Percentiles rank a stretch among this genome's conserved stretches.
phyloP scores from a whole-genome alignment of 2,329 filamentous ascomycete species.

The Pyricularia grisea region DNA sequence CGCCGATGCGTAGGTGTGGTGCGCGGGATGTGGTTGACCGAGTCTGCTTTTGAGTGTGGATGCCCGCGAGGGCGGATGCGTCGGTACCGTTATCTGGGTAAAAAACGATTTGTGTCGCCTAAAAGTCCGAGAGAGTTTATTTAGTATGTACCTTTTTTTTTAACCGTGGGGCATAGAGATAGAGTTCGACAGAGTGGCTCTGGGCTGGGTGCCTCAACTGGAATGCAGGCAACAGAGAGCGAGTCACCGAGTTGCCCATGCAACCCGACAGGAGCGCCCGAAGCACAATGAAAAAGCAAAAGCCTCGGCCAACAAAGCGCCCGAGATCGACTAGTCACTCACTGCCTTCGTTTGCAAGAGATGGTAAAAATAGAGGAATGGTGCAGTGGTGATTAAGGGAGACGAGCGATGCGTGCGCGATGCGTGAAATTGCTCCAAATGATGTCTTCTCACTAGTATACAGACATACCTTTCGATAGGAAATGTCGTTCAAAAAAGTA shows the following conservation, averaged over 20 bases:
- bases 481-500: not conserved
- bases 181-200: not conserved
- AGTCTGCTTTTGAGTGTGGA: not conserved
- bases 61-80: constrained; percentile 4
- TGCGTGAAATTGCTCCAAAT: not conserved
- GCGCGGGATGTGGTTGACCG: not conserved
- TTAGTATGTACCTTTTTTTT: not conserved
- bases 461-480: not conserved
- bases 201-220: not conserved
- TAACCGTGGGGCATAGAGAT: not conserved
- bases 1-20: not conserved
- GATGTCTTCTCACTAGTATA: not conserved
- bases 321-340: not conserved
- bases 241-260: not conserved
- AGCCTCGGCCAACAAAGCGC: not conserved
- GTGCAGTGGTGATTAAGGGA: not conserved
- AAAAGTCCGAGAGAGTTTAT: not conserved
- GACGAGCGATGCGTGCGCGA: not conserved
- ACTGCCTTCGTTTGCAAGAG: not conserved
- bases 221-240: not conserved
- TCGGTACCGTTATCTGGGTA: not conserved
- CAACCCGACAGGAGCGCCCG: not conserved
- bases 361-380: not conserved
- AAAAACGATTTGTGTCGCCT: not conserved
- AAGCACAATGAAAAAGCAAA: not conserved